Evolutionary conservation across 257 asterid species (phyloP).

Genomic region (Parsonsia alboflavescens): DNA sequence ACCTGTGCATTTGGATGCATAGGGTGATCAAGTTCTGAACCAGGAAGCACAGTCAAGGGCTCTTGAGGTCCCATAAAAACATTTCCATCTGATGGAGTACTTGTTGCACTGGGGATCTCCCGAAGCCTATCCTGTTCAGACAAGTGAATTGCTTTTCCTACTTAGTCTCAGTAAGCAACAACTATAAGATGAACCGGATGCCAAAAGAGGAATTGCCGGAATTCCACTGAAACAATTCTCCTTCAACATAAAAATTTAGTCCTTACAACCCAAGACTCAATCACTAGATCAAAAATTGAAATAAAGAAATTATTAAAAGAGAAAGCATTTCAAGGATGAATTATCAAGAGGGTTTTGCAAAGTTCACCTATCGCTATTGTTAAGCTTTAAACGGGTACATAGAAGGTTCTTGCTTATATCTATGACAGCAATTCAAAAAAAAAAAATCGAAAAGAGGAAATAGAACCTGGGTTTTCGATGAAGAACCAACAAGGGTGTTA

Average conservation of each 20-base stretch:
- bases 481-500: conserved; percentile 79
- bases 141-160: conserved; percentile 3
- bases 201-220: background rate
- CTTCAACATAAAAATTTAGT: background rate
- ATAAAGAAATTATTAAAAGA: background rate
- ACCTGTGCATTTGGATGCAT: conserved; percentile 75
- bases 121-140: conserved; percentile 72
- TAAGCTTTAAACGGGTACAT: background rate
- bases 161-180: background rate
- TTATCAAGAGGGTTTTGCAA: background rate
- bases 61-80: conserved; percentile 50
- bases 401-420: background rate
- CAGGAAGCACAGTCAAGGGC: conserved; percentile 76
- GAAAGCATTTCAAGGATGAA: background rate
- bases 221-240: background rate
- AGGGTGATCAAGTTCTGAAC: conserved; percentile 67
- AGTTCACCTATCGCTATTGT: background rate
- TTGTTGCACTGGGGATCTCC: conserved; percentile 81
- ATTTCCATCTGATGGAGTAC: conserved; percentile 57
- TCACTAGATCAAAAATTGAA: background rate
- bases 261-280: background rate
- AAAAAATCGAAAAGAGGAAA: too few relatives aligned
- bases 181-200: background rate
- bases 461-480: conserved; percentile 85
- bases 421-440: background rate